phyloP scores from a whole-genome alignment of 2,329 filamentous ascomycete genomes.

The Monilinia fructigena region DNA sequence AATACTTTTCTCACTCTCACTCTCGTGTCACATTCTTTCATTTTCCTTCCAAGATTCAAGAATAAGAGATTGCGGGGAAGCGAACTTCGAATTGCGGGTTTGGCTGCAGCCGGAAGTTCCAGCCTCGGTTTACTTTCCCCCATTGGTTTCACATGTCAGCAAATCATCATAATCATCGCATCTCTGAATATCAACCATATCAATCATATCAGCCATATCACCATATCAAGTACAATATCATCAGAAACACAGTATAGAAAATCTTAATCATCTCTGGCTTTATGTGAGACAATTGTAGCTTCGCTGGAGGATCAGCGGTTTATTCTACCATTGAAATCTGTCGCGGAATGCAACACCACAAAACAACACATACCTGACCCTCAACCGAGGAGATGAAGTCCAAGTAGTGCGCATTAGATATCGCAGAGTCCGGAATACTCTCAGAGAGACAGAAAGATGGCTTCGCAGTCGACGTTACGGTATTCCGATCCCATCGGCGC shows the following conservation, averaged over 20 bases:
- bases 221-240: background rate
- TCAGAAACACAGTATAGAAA: background rate
- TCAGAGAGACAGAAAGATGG: conserved; percentile 56
- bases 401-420: conserved; percentile 13
- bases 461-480: conserved; percentile 80
- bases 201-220: background rate
- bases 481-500: conserved; percentile 66
- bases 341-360: conserved; percentile 21
- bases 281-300: conserved; percentile 11
- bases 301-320: conserved; percentile 14
- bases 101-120: conserved; percentile 1
- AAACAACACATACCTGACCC: background rate
- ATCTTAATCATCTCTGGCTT: background rate
- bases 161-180: background rate
- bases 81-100: conserved; percentile 13
- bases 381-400: conserved; percentile 19
- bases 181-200: background rate
- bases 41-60: background rate
- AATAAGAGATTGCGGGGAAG: conserved; percentile 19
- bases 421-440: background rate
- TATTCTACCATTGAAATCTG: background rate
- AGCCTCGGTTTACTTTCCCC: conserved; percentile 19
- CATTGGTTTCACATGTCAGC: conserved; percentile 17
- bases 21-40: too few species aligned
- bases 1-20: background rate